phyloP scores from a whole-genome alignment of 179 eudicot genomes.

The Silene noctiflora region DNA sequence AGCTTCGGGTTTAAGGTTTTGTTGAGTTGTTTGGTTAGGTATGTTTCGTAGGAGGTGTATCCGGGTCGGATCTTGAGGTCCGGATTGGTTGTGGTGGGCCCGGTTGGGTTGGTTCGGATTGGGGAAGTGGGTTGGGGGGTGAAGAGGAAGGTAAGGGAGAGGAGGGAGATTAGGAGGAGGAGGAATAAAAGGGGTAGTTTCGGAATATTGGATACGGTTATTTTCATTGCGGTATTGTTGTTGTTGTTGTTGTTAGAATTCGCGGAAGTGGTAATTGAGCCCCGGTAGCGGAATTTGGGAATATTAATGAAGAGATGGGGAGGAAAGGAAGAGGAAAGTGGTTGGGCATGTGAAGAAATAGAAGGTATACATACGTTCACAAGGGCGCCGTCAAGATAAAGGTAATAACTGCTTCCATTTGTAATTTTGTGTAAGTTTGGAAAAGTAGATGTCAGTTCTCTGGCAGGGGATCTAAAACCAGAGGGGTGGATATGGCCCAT shows the following conservation, averaged over 20 bases:
- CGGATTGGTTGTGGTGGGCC: neutral
- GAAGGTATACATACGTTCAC: too few relatives aligned
- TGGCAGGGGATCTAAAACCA: too few relatives aligned
- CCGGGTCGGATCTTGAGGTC: conserved; percentile 66
- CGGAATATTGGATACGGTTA: neutral
- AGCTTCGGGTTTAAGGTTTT: conserved; percentile 78
- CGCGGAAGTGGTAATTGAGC: neutral
- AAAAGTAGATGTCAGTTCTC: too few relatives aligned
- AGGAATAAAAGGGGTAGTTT: conserved; percentile 27
- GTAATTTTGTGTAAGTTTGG: too few relatives aligned
- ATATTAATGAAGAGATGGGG: too few relatives aligned
- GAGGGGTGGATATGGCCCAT: too few relatives aligned
- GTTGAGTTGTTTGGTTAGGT: conserved; percentile 64
- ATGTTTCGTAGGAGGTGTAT: conserved; percentile 63
- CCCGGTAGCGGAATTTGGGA: too few relatives aligned
- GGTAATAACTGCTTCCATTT: too few relatives aligned
- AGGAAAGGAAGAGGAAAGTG: too few relatives aligned
- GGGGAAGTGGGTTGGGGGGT: conserved; percentile 31
- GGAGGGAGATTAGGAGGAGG: conserved; percentile 8
- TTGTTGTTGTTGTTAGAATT: neutral
- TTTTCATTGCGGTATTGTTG: conserved; percentile 3
- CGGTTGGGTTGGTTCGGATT: conserved; percentile 20
- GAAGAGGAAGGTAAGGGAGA: conserved; percentile 26
- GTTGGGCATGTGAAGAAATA: too few relatives aligned
- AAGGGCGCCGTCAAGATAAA: too few relatives aligned